These are phyloP conservation scores for Oryza australiensis DNA, from an alignment of 176 grass and related monocot genomes.

Conservation along the genomic window DNA sequence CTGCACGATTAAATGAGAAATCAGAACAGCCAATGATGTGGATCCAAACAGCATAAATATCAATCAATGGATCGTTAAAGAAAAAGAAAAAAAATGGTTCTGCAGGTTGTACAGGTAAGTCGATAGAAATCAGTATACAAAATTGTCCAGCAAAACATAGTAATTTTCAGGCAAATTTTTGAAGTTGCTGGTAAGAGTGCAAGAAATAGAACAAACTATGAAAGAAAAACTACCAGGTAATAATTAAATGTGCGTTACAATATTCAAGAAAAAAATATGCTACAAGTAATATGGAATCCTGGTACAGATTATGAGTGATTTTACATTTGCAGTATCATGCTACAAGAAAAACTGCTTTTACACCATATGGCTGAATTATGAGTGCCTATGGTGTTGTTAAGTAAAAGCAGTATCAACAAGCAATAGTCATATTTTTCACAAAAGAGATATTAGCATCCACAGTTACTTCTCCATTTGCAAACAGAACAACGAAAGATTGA, in stretches of 20 bases:
- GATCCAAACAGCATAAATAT: neutral
- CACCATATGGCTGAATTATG: too few relatives aligned
- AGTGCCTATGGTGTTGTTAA: neutral
- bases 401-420: neutral
- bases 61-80: neutral
- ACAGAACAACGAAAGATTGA: constrained; percentile 2
- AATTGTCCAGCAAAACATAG: neutral
- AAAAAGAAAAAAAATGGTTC: neutral
- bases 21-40: neutral
- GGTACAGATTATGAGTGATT: constrained; percentile 2
- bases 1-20: constrained; percentile 31
- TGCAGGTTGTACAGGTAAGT: neutral
- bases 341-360: too few relatives aligned
- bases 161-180: neutral
- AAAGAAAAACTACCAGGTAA: constrained; percentile 20
- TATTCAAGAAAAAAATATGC: too few relatives aligned
- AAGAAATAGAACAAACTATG: constrained; percentile 6
- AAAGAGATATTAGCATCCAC: neutral
- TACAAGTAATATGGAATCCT: constrained; percentile 3
- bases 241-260: neutral
- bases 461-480: constrained; percentile 10
- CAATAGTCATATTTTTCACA: neutral
- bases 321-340: too few relatives aligned
- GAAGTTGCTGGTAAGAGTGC: neutral
- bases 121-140: neutral